Evolutionary conservation across 345 rosid species (phyloP).

Genomic region (Orychophragmus violaceus): DNA sequence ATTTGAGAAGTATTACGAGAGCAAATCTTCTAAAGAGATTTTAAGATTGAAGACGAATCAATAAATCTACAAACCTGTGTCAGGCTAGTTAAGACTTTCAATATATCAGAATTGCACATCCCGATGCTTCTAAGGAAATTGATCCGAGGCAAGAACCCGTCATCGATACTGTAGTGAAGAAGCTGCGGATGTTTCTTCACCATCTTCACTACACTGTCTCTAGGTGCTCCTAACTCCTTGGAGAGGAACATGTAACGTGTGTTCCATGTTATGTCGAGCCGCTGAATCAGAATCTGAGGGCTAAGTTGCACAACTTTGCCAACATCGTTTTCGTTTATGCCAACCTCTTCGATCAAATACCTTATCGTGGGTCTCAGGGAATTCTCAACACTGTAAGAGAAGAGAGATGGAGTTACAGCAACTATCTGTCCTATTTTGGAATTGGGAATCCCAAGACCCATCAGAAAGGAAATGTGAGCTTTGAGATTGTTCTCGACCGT

Average conservation of each 20-base stretch:
- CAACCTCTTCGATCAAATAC: constrained; percentile 91
- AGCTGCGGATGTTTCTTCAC: constrained; percentile 92
- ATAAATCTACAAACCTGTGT: constrained; percentile 62
- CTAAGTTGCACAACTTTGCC: constrained; percentile 93
- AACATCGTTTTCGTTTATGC: constrained; percentile 61
- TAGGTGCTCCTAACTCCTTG: constrained; percentile 85
- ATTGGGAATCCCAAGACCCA: constrained; percentile 68
- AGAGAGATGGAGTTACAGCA: constrained; percentile 65
- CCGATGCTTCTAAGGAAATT: constrained; percentile 91
- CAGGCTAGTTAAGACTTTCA: constrained; percentile 93
- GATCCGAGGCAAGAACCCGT: constrained; percentile 85
- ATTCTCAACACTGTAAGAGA: constrained; percentile 85
- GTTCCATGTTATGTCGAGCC: constrained; percentile 91
- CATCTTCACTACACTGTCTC: constrained; percentile 85
- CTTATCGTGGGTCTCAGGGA: constrained; percentile 88
- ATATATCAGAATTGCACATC: constrained; percentile 67
- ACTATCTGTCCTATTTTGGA: constrained; percentile 85
- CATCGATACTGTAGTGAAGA: constrained; percentile 91
- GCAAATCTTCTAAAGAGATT: not conserved
- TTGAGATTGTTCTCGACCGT: constrained; percentile 83
- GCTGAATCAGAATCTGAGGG: constrained; percentile 92
- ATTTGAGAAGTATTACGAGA: not conserved
- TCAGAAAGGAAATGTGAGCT: constrained; percentile 70
- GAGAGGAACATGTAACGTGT: constrained; percentile 84
- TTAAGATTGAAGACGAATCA: not conserved